phyloP scores from a whole-genome alignment of 2,329 filamentous ascomycete species.

The Graphilbum ipis-grandicollis region DNA sequence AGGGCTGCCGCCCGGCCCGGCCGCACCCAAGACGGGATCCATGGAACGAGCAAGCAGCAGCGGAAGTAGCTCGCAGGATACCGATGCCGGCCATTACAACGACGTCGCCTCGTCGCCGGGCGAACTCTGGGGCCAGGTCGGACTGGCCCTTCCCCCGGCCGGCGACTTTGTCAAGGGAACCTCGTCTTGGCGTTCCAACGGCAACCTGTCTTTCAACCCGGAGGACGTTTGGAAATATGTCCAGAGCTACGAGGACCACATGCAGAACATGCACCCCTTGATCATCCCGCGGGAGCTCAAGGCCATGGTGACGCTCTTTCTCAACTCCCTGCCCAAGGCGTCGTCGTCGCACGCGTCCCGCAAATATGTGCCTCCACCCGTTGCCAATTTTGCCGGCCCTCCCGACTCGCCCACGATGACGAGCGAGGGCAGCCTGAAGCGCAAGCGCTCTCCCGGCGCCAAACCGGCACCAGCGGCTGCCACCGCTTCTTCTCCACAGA shows the following conservation, averaged over 20 bases:
- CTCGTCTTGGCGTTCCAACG: conserved; percentile 18
- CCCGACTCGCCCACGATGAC: neutral
- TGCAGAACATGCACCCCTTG: conserved; percentile 49
- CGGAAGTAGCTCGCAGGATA: conserved; percentile 18
- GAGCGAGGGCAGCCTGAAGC: conserved; percentile 23
- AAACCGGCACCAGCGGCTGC: conserved; percentile 9
- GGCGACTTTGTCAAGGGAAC: conserved; percentile 17
- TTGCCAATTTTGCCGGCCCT: conserved; percentile 14
- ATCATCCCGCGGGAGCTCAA: conserved; percentile 35
- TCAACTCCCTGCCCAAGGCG: conserved; percentile 16
- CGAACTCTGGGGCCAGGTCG: conserved; percentile 42
- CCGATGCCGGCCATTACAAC: conserved; percentile 25
- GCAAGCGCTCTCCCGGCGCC: conserved; percentile 34
- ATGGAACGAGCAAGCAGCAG: conserved; percentile 9
- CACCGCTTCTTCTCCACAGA: conserved; percentile 9
- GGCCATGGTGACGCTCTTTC: conserved; percentile 33
- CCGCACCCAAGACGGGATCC: no score
- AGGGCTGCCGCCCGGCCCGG: no score
- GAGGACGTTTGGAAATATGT: conserved; percentile 34
- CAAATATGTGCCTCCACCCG: conserved; percentile 5
- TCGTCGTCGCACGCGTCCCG: neutral
- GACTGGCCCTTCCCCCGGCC: conserved; percentile 24
- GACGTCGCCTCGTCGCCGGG: conserved; percentile 35
- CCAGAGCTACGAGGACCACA: conserved; percentile 38
- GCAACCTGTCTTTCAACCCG: conserved; percentile 37